These are phyloP conservation scores for Ophiosphaerella korrae DNA, from an alignment of 2,329 filamentous ascomycete genomes.

Conservation along the genomic window DNA sequence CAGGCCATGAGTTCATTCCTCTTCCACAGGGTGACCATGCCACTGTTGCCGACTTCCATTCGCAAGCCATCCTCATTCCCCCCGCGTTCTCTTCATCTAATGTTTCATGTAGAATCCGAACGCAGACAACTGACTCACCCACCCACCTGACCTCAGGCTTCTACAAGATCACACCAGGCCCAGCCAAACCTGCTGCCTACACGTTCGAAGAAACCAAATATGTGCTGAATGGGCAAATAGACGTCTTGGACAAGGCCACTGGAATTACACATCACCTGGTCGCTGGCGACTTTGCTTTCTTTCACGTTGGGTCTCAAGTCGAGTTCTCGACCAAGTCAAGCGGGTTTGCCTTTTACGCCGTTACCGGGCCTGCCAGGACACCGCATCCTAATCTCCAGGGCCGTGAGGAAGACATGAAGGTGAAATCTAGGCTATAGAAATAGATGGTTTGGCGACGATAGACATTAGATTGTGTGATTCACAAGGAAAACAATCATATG, in stretches of 20 bases:
- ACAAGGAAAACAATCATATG: background rate
- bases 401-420: conserved; percentile 11
- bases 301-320: conserved; percentile 23
- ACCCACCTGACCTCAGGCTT: conserved; percentile 25
- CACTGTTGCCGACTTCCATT: conserved; percentile 27
- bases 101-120: conserved; percentile 14
- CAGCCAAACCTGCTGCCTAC: conserved; percentile 18
- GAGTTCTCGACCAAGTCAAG: conserved; percentile 23
- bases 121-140: conserved; percentile 16
- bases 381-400: conserved; percentile 17
- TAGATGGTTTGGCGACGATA: background rate
- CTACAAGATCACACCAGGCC: conserved; percentile 26
- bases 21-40: conserved; percentile 23
- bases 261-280: conserved; percentile 24
- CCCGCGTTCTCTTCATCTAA: background rate
- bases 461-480: background rate
- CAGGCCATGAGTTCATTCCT: conserved; percentile 24
- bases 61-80: conserved; percentile 1
- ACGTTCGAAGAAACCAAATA: conserved; percentile 27
- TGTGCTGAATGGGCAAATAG: conserved; percentile 23
- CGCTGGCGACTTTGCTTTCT: conserved; percentile 27
- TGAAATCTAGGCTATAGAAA: conserved; percentile 9
- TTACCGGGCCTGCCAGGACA: conserved; percentile 18
- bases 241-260: conserved; percentile 23
- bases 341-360: conserved; percentile 26